Base-by-base conservation (phyloP, 352 stramenopile species). In the Phytophthora capsici region DNA sequence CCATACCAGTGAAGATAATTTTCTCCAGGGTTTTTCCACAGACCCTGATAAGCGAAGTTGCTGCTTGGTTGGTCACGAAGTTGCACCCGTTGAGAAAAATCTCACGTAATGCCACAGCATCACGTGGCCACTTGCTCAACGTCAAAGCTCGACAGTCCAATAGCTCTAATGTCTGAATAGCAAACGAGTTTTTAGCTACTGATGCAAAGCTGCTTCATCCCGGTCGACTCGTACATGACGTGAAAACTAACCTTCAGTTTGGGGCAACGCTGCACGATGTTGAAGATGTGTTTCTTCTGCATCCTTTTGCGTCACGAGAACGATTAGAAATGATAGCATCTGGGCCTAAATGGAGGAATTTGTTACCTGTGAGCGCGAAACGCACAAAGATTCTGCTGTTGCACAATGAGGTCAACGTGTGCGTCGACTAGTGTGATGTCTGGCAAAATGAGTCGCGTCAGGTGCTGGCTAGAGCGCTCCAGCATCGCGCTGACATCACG, bases 71-170 rank as follows among this genome's bases (percentile, higher is more conserved):
- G 20, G 71, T 82, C 6, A 89, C 6, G 20, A 74, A 76, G 38
- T 80, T 78, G 56, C 81, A 90, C 17, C 70, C 81, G 13, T 86
- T 71, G 4, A 92, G 61, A 55, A 63, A 72, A 41, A 90, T 62
- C 17, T 78, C 67, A 8, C 65, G 65, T 34, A 92, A 53, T 17
- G 20, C 36, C 32, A 66, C 53, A 1, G 41, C 54, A 54, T 62
- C 64, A 8, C 60, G 71, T 2, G 68, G 65, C 83, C 81, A 89
- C 6, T 69, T 62, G 19, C 60, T 69, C n/a, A 91, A 54, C 6
- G 66, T 73, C 26, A 91, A 62, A 2, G 63, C 69, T 2, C 82
- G 68, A 34, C 81, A 92, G 53, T 90, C 78, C 22, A 89, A 62
- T 13, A 89, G 50, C 61, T 90, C 78, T 28, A 92, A 52, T 36